Percentiles rank a stretch among this genome's conserved stretches.
Conservation (phyloP, 495 filamentous ascomycete genomes). For the Entonaema liquescens region DNA sequence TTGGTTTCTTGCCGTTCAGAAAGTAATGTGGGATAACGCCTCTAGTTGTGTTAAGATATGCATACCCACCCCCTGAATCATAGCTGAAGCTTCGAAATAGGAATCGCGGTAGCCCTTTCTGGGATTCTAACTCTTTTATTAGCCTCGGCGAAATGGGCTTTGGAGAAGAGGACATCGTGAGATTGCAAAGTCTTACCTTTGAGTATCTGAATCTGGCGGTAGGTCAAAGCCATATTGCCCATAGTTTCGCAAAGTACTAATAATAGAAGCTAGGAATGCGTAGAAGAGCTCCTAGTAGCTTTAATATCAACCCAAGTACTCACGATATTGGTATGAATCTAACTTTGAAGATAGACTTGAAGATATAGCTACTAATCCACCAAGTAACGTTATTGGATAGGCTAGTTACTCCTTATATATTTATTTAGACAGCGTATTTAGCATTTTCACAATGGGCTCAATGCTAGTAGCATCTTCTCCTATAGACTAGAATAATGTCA, state of each 20-base stretch:
- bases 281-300: not conserved
- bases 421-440: not conserved
- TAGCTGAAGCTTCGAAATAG: constrained; percentile 20
- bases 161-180: no score
- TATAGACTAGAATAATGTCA: not conserved
- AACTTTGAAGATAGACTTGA: not conserved
- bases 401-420: not conserved
- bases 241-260: no score
- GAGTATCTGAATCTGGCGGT: not conserved
- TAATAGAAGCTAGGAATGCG: no score
- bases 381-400: not conserved
- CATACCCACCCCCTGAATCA: constrained; percentile 12
- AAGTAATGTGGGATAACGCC: constrained; percentile 20
- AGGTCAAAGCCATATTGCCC: not conserved
- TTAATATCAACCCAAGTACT: not conserved
- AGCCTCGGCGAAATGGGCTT: no score
- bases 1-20: constrained; percentile 1
- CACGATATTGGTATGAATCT: not conserved
- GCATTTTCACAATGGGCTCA: not conserved
- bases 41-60: constrained; percentile 9
- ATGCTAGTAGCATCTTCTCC: not conserved
- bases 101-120: constrained; percentile 13
- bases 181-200: no score
- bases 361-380: not conserved
- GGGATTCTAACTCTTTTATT: no score